Base-by-base conservation (phyloP, 2,329 filamentous ascomycete genomes). In the Escovopsis sp. region DNA sequence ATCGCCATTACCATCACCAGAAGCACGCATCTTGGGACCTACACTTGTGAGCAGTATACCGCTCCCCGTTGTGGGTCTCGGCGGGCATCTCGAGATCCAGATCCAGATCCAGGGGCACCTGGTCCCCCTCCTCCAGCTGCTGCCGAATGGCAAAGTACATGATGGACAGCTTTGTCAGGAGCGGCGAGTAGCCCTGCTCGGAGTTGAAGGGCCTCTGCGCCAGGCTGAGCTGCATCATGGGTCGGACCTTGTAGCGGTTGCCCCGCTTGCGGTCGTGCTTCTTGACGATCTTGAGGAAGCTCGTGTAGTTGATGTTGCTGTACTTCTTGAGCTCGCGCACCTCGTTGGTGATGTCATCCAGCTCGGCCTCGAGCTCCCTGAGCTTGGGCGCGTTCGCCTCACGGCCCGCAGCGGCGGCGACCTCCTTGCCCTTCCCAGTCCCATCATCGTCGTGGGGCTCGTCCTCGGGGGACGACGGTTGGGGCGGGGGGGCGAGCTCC, bases 281-380 rank as follows among this genome's bases (percentile, higher is more conserved):
- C 77, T 98, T 98, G 43, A 87, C 87, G 38, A 94, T 94, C 71
- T 98, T 98, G 57, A 95, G 74, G 63, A 96, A 94, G 38, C 87
- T 91, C 6, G 91, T 94, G 63, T 95, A 98, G 66, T 98, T 98
- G 66, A 95, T 81, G 49, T 81, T 84, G 62, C 86, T 91, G 65
- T 91, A 98, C 61, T 85, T 91, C 64, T 94, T 91, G 51, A 98
- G 73, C 67, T 94, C 84, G 59, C 82, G 89, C 55, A 93, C 80
- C 62, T 95, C 86, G 58, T 85, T 84, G 30, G 84, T 91, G 61
- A 96, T 91, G 41, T 66, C 64, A 60, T 96, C 89, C 43, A 96
- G 74, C 65, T 95, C 86, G 38, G 68, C 62, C 55, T 91, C 72
- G 33, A 89, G 78, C 51, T 84, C 75, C 50, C 79, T 76, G 40